These are phyloP conservation scores for Phytophthora tentaculata DNA, from an alignment of 352 stramenopile genomes.

Conservation along the genomic window DNA sequence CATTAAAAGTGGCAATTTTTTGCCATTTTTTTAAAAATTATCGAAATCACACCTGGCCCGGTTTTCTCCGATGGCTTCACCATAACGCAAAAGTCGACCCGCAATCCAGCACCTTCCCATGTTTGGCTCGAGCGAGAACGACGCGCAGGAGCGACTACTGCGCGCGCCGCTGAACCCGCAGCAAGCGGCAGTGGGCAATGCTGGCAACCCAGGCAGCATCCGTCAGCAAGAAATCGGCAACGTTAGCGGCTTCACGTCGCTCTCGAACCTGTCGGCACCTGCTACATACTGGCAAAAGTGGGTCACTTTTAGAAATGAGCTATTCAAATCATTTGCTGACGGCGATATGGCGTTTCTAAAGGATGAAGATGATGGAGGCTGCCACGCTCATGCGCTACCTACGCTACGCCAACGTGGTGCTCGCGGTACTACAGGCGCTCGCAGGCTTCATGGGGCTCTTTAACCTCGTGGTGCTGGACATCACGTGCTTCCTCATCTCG, in stretches of 20 bases:
- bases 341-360: constrained; percentile 25
- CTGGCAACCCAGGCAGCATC: constrained; percentile 25
- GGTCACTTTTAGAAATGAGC: constrained; percentile 15
- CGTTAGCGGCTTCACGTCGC: constrained; percentile 40
- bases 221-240: constrained; percentile 37
- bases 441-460: constrained; percentile 87
- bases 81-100: constrained; percentile 1
- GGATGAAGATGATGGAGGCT: constrained; percentile 74
- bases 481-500: constrained; percentile 89
- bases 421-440: constrained; percentile 82
- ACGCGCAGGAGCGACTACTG: constrained; percentile 38
- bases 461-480: constrained; percentile 83
- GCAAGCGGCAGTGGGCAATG: constrained; percentile 23
- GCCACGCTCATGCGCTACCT: constrained; percentile 78
- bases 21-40: neutral
- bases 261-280: constrained; percentile 36
- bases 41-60: neutral
- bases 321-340: constrained; percentile 1
- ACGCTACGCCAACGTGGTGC: constrained; percentile 83
- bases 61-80: constrained; percentile 9
- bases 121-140: constrained; percentile 35
- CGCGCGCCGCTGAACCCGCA: constrained; percentile 46
- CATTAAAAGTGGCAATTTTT: neutral
- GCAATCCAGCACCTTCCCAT: constrained; percentile 17
- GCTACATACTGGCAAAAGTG: constrained; percentile 55